Base-by-base conservation (phyloP, 371 early-diverging fungal species). In the Parasitella parasitica region DNA sequence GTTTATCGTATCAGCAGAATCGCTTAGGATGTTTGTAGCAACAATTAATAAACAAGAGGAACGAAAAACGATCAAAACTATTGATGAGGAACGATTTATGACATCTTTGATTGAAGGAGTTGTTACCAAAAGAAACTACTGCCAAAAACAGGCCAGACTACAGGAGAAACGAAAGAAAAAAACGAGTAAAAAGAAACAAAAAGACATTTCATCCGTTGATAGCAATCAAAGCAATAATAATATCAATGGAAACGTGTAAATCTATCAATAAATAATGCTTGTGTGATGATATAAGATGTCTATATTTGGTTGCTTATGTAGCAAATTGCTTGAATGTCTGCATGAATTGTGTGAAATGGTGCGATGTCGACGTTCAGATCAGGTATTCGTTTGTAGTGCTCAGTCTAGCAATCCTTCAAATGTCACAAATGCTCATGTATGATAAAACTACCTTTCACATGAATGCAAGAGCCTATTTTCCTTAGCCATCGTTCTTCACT, bases 71-170 rank as follows among this genome's bases (percentile, higher is more conserved):
- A 13, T 78, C 24, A 28, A 57, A 20, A 22, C 71, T 13, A 76
- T 79, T 39, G 73, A 79, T 53, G 79, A 79, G 57, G 64, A 73
- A 43, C 57, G 79, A 3, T 79, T 79, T 35, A 58, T 79, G 53
- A 66, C 72, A 7, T 66, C 66, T 8, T 41, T 79, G 15, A 72
- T 76, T 18, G 72, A 76, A 59, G 76, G 79, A n/a, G 75, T 76
- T 4, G 35, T 74, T 37, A 27, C 59, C 6, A 79, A 76, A 68
- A 66, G 79, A 41, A 26, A 38, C 2, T 34, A 56, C n/a, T 48
- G 35, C 12, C 48, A 66, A 22, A 59, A 66, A 30, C 20, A 36
- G 13, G 59, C 36, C 3, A 58, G 53, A 53, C 11, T 39, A 36
- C 53, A 63, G 16, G 35, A 41, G 20, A 54, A 49, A 24, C 60